Percentiles rank a stretch among this genome's conserved stretches.
Conservation (phyloP, 1,139 yeast species). For the Kurtzmaniella quercitrusa region DNA sequence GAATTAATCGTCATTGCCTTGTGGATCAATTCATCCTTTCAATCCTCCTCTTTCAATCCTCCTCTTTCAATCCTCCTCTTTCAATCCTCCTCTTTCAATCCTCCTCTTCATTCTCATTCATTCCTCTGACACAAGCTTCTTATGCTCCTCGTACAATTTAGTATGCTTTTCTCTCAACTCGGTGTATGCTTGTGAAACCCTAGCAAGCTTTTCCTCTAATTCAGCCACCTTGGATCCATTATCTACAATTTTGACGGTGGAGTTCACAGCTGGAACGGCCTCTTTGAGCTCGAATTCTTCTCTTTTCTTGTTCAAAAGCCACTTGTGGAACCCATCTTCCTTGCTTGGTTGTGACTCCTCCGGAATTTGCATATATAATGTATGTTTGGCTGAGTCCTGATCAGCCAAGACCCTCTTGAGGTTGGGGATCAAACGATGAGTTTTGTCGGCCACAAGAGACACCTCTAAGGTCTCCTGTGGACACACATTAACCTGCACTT, state of each 20-base stretch:
- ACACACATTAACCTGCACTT: slow-evolving; percentile 16
- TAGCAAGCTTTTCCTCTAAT: slow-evolving; percentile 43
- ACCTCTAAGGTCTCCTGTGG: slow-evolving; percentile 10
- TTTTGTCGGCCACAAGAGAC: slow-evolving; percentile 26
- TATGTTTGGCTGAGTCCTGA: slow-evolving; percentile 44
- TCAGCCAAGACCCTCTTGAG: slow-evolving; percentile 56
- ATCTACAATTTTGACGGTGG: slow-evolving; percentile 26
- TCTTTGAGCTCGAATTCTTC: slow-evolving; percentile 51
- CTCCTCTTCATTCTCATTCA: too few species aligned
- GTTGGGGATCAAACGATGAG: slow-evolving; percentile 44
- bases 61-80: too few species aligned
- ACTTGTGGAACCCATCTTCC: slow-evolving; percentile 23
- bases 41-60: too few species aligned
- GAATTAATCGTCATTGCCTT: too few species aligned
- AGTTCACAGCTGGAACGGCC: slow-evolving; percentile 30
- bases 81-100: too few species aligned
- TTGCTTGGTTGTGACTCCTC: slow-evolving; percentile 8
- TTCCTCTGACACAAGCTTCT: slow-evolving; percentile 33
- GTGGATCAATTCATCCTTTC: too few species aligned
- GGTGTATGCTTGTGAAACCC: slow-evolving; percentile 53
- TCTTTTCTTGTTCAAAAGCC: slow-evolving; percentile 43
- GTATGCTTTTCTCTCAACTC: slow-evolving; percentile 61
- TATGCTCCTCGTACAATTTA: slow-evolving; percentile 51
- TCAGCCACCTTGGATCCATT: slow-evolving; percentile 15
- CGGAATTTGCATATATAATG: slow-evolving; percentile 44